Percentiles rank a stretch among this genome's conserved stretches.
Conservation (phyloP, 257 asterid genomes). For the Pogostemon cablin region DNA sequence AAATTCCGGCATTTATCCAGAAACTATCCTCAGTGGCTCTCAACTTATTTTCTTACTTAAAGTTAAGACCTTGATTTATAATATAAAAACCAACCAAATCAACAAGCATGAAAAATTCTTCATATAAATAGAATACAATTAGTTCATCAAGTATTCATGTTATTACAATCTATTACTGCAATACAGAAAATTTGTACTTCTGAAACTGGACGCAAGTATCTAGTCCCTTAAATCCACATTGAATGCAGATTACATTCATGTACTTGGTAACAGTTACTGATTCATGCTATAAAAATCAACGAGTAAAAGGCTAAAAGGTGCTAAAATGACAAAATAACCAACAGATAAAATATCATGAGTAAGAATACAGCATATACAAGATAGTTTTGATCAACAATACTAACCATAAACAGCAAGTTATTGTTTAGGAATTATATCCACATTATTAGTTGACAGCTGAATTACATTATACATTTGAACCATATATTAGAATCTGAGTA, state of each 20-base stretch:
- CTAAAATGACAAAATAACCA: constrained; percentile 9
- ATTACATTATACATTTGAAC: not conserved
- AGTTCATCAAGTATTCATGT: constrained; percentile 17
- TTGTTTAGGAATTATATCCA: not conserved
- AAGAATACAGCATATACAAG: not conserved
- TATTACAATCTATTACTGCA: not conserved
- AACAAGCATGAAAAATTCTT: not conserved
- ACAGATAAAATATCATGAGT: too few species aligned
- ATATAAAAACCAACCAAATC: constrained; percentile 3
- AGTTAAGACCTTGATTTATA: not conserved
- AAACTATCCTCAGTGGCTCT: not conserved
- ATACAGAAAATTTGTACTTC: constrained; percentile 2
- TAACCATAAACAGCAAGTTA: not conserved
- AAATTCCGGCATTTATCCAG: not conserved
- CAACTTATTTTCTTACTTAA: not conserved
- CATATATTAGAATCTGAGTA: not conserved
- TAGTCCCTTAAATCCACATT: constrained; percentile 5
- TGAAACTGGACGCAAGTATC: not conserved
- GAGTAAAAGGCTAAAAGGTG: constrained; percentile 12
- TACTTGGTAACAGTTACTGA: constrained; percentile 14
- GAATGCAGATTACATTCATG: constrained; percentile 7
- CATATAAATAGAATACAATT: not conserved
- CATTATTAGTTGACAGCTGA: not conserved
- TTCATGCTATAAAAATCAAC: not conserved
- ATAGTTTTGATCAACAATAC: not conserved